phyloP scores from a whole-genome alignment of 208 protist genomes.

The Acanthamoeba triangularis region DNA sequence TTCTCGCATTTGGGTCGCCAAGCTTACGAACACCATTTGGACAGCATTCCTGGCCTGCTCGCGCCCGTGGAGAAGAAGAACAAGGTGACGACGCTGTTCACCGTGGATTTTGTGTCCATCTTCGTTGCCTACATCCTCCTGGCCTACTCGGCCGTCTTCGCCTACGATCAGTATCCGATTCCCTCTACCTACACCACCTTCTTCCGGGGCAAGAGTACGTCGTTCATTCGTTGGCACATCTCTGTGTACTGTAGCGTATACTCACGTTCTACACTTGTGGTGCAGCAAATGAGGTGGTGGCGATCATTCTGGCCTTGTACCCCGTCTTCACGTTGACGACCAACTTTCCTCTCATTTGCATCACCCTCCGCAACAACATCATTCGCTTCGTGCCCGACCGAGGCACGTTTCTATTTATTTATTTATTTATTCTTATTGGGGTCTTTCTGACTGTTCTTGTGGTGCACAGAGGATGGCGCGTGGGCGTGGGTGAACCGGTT shows the following conservation, averaged over 20 bases:
- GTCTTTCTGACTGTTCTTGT: not conserved
- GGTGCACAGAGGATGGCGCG: not conserved
- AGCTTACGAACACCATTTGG: slow-evolving; percentile 74
- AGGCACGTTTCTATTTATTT: not conserved
- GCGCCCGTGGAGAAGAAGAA: slow-evolving; percentile 59
- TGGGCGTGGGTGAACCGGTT: not conserved
- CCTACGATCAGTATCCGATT: slow-evolving; percentile 1
- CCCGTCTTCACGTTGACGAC: slow-evolving; percentile 89
- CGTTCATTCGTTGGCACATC: not conserved
- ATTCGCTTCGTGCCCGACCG: slow-evolving; percentile 78
- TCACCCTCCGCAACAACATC: slow-evolving; percentile 89
- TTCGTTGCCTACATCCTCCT: slow-evolving; percentile 27
- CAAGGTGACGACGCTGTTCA: not conserved
- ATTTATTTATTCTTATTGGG: not conserved
- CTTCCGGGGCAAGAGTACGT: not conserved
- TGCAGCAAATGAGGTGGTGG: slow-evolving; percentile 67
- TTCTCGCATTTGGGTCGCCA: too few relatives aligned
- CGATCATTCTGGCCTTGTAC: slow-evolving; percentile 84
- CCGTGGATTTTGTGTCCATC: not conserved
- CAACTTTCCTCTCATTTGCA: slow-evolving; percentile 88
- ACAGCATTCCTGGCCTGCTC: slow-evolving; percentile 55
- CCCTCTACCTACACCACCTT: slow-evolving; percentile 25
- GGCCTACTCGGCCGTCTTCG: slow-evolving; percentile 34
- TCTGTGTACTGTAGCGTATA: not conserved
- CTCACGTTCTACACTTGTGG: not conserved